Percentiles rank a stretch among this genome's conserved stretches.
Conservation (phyloP, 2,329 filamentous ascomycete genomes). For the Fusarium transvaalense region DNA sequence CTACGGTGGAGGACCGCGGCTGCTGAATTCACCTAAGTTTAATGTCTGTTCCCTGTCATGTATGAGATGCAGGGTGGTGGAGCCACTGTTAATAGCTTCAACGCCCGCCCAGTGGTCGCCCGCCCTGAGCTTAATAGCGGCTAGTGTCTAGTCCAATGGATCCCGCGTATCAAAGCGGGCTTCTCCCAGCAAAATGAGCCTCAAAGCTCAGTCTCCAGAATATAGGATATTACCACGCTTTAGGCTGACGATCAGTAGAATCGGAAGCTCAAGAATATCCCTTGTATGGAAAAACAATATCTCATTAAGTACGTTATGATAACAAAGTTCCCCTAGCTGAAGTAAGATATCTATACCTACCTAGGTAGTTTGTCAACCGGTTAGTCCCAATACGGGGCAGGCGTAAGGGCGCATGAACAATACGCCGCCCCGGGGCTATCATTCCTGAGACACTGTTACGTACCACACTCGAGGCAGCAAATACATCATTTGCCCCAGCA, state of each 20-base stretch:
- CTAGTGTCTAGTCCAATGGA: slow-evolving; percentile 12
- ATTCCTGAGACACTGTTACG: slow-evolving; percentile 31
- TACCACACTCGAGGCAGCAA: slow-evolving; percentile 33
- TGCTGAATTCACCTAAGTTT: slow-evolving; percentile 25
- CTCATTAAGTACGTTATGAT: neutral
- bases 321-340: neutral
- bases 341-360: neutral
- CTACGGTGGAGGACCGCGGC: slow-evolving; percentile 21
- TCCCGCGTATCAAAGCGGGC: slow-evolving; percentile 4
- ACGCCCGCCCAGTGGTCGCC: slow-evolving; percentile 16
- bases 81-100: slow-evolving; percentile 23
- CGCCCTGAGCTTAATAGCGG: slow-evolving; percentile 3
- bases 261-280: neutral
- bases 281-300: neutral
- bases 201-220: neutral
- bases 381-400: slow-evolving; percentile 18
- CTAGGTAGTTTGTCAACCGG: neutral
- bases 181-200: slow-evolving; percentile 1
- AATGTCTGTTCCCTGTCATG: slow-evolving; percentile 31
- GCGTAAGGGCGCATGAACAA: slow-evolving; percentile 46
- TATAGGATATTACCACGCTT: neutral
- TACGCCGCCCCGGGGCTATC: slow-evolving; percentile 44
- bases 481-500: slow-evolving; percentile 40
- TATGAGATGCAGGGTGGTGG: slow-evolving; percentile 38
- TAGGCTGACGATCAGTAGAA: no score